Base-by-base conservation (phyloP, 495 filamentous ascomycete species). In the Evernia prunastri region DNA sequence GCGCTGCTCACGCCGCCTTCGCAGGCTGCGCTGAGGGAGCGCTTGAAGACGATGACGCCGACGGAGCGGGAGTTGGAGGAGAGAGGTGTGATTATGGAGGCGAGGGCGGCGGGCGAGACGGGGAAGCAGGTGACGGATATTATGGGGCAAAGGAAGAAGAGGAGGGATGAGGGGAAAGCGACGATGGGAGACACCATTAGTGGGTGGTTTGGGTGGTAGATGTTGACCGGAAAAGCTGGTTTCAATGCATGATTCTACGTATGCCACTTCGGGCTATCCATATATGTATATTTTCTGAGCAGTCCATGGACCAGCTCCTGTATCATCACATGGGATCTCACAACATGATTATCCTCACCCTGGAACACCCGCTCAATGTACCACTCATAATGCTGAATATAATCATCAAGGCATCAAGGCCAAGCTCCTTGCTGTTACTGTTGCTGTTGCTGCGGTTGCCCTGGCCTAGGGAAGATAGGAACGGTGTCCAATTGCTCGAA, bases 391-490 rank as follows among this genome's bases (percentile, higher is more conserved):
- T 64, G 56, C 43, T 35, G 56, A 31, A 39, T 29, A 47, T 2
- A 64, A 39, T 33, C 25, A 47, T 40, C 43, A 49, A 6, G n/a
- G 8, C 27, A 17, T 67, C 59, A 69, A 43, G 64, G 54, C 69
- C 69, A 71, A 35, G 62, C 61, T 42, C 57, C 60, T 37, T 70
- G 68, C 60, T 69, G 68, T 59, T 68, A 67, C 25, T 65, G 66
- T 37, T 70, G 68, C 60, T 69, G 68, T 59, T 68, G 69, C 25
- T 65, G 66, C 17, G 54, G 74, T 69, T 80, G 78, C 8, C 84
- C 86, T 13, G 89, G 90, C 66, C 94, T 79, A 3, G 94, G 94
- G 70, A 98, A 98, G 11, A 97, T 81, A 0, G 89, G 89, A 42
- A 92, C 79, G 5, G 92, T 93, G 23, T 87, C 84, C 61, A 96